Percentiles rank a stretch among this genome's conserved stretches.
Conservation (phyloP, 257 asterid genomes). For the Linderniella brevidens region DNA sequence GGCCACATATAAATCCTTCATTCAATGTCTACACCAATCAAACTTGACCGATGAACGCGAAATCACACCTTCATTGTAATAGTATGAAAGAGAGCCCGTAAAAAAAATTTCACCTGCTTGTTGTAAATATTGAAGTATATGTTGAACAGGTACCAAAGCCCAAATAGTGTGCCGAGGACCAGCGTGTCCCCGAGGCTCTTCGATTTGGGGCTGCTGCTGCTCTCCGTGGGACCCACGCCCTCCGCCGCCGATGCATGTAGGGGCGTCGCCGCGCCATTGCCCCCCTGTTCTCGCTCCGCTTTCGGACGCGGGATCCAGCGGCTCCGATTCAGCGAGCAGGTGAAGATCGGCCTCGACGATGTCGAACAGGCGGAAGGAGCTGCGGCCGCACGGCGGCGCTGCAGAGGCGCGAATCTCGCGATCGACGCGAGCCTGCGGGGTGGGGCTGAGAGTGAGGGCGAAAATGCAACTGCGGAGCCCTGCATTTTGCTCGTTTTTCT, state of each 20-base stretch:
- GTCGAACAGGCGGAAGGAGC: constrained; percentile 4
- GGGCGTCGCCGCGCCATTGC: constrained; percentile 18
- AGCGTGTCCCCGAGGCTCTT: constrained; percentile 26
- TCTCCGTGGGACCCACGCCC: constrained; percentile 26
- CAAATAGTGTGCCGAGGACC: constrained; percentile 64
- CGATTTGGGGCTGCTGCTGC: constrained; percentile 17
- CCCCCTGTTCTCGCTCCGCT: constrained; percentile 12
- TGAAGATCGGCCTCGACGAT: constrained; percentile 10
- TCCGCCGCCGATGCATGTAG: constrained; percentile 32
- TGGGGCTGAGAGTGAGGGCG: constrained; percentile 29
- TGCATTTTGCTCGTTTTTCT: constrained; percentile 27
- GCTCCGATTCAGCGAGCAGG: constrained; percentile 26
- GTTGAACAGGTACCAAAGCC: constrained; percentile 55
- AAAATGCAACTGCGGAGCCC: constrained; percentile 39
- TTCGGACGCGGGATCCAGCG: constrained; percentile 29
- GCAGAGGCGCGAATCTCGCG: constrained; percentile 8
- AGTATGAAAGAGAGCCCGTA: too few relatives aligned
- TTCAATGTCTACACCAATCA: neutral
- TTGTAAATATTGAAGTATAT: constrained; percentile 88
- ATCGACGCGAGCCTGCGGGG: constrained; percentile 13
- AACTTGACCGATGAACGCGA: neutral
- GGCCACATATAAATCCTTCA: neutral
- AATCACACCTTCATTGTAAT: neutral
- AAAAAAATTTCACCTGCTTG: constrained; percentile 50
- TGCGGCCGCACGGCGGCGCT: constrained; percentile 9